Evolutionary conservation across 75 land plant species (phyloP), one percentile per base, ranked within the genome.

Genomic region (Azolla pinnata): DNA sequence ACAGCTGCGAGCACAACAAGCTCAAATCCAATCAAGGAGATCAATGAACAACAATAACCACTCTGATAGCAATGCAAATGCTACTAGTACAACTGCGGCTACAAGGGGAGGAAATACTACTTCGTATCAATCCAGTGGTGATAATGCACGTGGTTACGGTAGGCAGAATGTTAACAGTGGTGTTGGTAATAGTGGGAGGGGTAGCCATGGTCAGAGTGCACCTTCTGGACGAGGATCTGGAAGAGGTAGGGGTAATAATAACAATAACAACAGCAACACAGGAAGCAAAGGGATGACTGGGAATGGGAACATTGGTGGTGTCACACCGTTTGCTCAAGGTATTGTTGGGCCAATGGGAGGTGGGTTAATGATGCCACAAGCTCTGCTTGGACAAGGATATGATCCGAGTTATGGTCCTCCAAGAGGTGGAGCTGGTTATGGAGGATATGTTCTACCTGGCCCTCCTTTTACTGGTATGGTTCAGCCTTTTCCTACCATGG

Each of bases 371-470:
- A 81, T 74, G 29, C 92, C 86, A 5, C 85, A 80, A 28, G 68
- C 76, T 31, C 81, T 85, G 90, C 75, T 88, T 79, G 88, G 81
- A 0, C 82, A 73, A 19, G 87, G 83, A 4, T 86, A 79, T 69
- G 92, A 91, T 65, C 83, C 92, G 9, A 59, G 81, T 0, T 83
- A 77, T 61, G 92, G 80, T 5, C 81, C 69, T 16, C 81, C 81
- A 0, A 83, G 84, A 79, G 82, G 79, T 1, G 78, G 79, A 68
- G 82, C 79, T 48, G 68, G 75, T 26, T 76, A 73, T 71, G 90
- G 87, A 12, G 92, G 78, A 31, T 80, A 66, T 7, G 71, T 75
- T 14, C 29, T 58, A 0, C 60, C 60, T 19, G 64, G 64, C 9
- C 75, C 83, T 25, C 71, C 76, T 3, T 82, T 81, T 56, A 44